Percentiles rank a stretch among this genome's conserved stretches.
Conservation (phyloP, 2,329 filamentous ascomycete genomes). For the Cladosporium sp. region DNA sequence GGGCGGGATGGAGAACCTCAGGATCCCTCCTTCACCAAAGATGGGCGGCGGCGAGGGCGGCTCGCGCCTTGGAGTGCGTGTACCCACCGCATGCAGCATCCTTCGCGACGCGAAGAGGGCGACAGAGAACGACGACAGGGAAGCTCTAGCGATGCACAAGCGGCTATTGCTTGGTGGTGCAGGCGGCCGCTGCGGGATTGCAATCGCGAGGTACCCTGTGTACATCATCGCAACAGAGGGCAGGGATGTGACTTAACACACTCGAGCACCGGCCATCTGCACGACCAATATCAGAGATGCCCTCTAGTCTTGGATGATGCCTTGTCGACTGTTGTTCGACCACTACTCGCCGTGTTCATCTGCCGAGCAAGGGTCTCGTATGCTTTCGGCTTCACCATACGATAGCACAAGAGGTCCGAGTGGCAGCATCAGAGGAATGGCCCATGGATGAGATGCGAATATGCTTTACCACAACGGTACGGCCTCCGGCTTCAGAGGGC, state of each 20-base stretch:
- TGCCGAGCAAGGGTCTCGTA: slow-evolving; percentile 1
- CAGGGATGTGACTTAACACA: no score
- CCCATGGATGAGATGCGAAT: not conserved
- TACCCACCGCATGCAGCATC: not conserved
- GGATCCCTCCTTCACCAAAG: no score
- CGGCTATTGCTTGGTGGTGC: no score
- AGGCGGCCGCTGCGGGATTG: slow-evolving; percentile 2
- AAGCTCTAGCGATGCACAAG: slow-evolving; percentile 2
- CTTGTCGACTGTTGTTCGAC: no score
- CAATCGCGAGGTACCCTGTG: slow-evolving; percentile 9
- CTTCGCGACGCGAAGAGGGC: not conserved
- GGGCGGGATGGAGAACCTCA: no score
- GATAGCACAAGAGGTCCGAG: not conserved
- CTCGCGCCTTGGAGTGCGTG: no score
- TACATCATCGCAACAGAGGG: slow-evolving; percentile 1
- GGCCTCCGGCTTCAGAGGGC: not conserved
- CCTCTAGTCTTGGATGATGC: not conserved
- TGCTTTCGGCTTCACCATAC: not conserved
- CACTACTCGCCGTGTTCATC: not conserved
- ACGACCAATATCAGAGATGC: no score
- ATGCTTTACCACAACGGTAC: slow-evolving; percentile 7
- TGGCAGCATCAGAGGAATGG: slow-evolving; percentile 10
- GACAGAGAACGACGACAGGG: slow-evolving; percentile 11
- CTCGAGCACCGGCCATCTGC: no score
- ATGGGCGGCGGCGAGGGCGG: no score